Percentiles rank a stretch among this genome's conserved stretches.
Conservation (phyloP, 1,284 basidiomycete species). For the Papiliotrema fonsecae region DNA sequence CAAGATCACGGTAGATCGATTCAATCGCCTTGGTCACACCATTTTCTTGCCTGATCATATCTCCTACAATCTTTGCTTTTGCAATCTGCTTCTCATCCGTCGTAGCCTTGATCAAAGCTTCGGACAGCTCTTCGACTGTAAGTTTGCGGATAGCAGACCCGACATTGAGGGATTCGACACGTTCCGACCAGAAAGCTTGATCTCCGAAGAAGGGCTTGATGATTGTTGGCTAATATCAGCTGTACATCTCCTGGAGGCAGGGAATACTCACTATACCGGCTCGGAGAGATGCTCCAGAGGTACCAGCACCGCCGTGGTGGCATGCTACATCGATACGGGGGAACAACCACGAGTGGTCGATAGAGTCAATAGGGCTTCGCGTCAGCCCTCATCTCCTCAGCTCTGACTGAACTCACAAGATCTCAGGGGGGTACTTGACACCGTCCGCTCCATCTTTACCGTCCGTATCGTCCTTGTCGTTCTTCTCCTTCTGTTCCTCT, state of each 20-base stretch:
- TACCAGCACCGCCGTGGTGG: constrained; percentile 96
- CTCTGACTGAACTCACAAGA: constrained; percentile 50
- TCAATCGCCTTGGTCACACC: constrained; percentile 84
- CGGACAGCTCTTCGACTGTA: constrained; percentile 67
- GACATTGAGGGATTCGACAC: constrained; percentile 86
- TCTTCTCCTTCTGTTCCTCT: constrained; percentile 19
- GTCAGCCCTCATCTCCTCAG: constrained; percentile 25
- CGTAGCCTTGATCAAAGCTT: constrained; percentile 75
- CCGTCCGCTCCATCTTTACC: constrained; percentile 42
- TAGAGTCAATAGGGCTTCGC: constrained; percentile 62
- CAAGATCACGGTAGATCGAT: constrained; percentile 81
- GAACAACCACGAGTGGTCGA: constrained; percentile 98
- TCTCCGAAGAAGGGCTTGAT: constrained; percentile 98
- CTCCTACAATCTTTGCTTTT: constrained; percentile 73
- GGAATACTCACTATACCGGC: constrained; percentile 41
- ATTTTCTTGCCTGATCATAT: constrained; percentile 78
- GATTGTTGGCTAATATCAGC: constrained; percentile 67
- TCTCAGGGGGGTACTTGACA: constrained; percentile 62
- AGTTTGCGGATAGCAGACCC: constrained; percentile 80
- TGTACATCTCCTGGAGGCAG: too few species aligned
- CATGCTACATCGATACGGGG: constrained; percentile 88
- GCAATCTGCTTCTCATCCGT: constrained; percentile 81
- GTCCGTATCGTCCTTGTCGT: too few species aligned
- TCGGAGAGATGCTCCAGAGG: constrained; percentile 85
- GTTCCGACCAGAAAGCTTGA: constrained; percentile 94